Base-by-base conservation (phyloP, 352 stramenopile species). In the Phytopythium kandeliae region DNA sequence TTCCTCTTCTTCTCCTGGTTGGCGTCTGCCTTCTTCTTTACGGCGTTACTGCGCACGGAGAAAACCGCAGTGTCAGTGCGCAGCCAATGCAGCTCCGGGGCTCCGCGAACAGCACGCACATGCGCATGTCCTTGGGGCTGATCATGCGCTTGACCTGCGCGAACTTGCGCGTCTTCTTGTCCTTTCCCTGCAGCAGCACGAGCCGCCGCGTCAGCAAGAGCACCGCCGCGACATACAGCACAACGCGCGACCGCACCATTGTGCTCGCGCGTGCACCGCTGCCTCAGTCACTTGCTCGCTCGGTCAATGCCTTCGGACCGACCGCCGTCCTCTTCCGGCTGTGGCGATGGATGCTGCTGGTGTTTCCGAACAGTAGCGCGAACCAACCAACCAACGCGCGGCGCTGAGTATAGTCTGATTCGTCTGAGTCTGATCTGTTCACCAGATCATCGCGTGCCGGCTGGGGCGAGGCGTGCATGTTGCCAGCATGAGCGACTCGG, bases 151-250 rank as follows among this genome's bases (percentile, higher is more conserved):
- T 99, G 35, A 97, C 86, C 42, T 97, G 83, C 40, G 97, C 97
- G 69, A 98, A 99, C 62, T 98, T 98, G 60, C 96, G 85, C 25
- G 94, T 98, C 69, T 98, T 98, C 79, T 99, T 99, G 53, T 96
- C 86, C 67, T 99, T 99, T 37, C 86, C 96, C 76, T 93, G 54
- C 21, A 57, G 11, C 36, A 42, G n/a, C 13, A 42, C 13, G 25
- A 35, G 16, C n/a, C 28, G 19, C 31, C 1, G 12, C 21, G 17
- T 44, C 45, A 55, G 28, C 34, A 42, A 7, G 22, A 55, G 36
- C 34, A 16, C 21, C 26, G 34, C 10, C 21, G 2, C 36, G 26
- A 15, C n/a, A 38, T 21, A 26, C 24, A 25, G 16, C 6, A n/a
- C 36, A 9, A 37, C 4, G 16, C 16, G 19, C 11, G 12, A 10